Percentiles rank a stretch among this genome's conserved stretches.
phyloP scores from a whole-genome alignment of 1,284 basidiomycete species.

The Ustilago esculenta region DNA sequence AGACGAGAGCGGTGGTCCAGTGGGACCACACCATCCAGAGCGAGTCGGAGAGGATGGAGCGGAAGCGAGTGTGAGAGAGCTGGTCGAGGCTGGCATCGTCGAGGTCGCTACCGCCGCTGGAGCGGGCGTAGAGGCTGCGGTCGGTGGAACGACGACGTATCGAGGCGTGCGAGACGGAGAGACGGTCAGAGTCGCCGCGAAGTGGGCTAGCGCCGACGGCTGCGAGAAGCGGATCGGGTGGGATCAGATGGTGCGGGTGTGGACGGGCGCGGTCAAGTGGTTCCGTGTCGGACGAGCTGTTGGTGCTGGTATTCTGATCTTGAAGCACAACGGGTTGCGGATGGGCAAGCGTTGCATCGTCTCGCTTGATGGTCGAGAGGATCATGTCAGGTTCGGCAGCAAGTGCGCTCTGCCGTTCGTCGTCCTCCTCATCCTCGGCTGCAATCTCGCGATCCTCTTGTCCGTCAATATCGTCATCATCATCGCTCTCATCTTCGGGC shows the following conservation, averaged over 20 bases:
- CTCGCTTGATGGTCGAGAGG: constrained; percentile 1
- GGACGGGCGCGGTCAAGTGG: constrained; percentile 4
- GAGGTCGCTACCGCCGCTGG: constrained; percentile 13
- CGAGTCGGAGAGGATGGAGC: constrained; percentile 35
- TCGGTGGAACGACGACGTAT: constrained; percentile 25
- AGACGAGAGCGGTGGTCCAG: constrained; percentile 42
- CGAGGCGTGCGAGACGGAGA: constrained; percentile 20
- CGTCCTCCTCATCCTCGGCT: constrained; percentile 29
- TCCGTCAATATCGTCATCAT: constrained; percentile 28
- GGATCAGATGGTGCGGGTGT: constrained; percentile 24
- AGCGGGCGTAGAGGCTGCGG: constrained; percentile 30
- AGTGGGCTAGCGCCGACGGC: constrained; percentile 36
- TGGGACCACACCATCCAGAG: constrained; percentile 52
- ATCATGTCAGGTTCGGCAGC: constrained; percentile 8
- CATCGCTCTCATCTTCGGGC: constrained; percentile 49
- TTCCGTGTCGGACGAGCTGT: constrained; percentile 28
- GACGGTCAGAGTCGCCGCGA: constrained; percentile 35
- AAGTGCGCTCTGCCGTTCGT: constrained; percentile 12
- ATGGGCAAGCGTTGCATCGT: neutral
- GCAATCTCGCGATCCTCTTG: too few species aligned
- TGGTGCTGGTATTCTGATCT: constrained; percentile 30
- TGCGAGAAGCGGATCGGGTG: constrained; percentile 43
- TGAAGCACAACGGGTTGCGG: neutral
- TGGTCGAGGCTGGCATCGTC: constrained; percentile 1
- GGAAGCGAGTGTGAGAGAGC: constrained; percentile 7